A percentile compares a stretch with the other conserved stretches of the same genome.
phyloP scores from a whole-genome alignment of 2,329 filamentous ascomycete genomes.

The Claviceps sp. region DNA sequence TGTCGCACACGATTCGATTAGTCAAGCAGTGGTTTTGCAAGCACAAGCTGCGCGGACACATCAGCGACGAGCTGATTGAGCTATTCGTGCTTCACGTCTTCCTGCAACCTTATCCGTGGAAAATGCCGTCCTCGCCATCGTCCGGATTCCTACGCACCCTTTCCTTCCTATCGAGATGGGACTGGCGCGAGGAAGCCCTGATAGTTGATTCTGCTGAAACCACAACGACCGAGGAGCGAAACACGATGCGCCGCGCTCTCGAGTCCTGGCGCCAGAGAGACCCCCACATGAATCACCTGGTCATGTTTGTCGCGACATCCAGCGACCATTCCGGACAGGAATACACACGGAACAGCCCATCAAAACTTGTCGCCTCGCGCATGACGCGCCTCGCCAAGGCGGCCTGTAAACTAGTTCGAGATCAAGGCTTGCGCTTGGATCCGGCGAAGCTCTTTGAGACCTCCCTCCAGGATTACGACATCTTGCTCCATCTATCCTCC shows the following conservation, averaged over 20 bases:
- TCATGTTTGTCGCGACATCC: slow-evolving; percentile 70
- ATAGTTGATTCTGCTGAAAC: slow-evolving; percentile 57
- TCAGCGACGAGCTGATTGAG: slow-evolving; percentile 73
- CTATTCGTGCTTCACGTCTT: slow-evolving; percentile 69
- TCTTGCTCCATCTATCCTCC: slow-evolving; percentile 59
- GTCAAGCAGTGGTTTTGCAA: slow-evolving; percentile 80
- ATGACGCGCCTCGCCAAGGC: slow-evolving; percentile 73
- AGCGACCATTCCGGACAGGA: slow-evolving; percentile 64
- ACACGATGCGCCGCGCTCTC: slow-evolving; percentile 55
- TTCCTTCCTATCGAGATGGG: slow-evolving; percentile 71
- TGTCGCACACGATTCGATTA: slow-evolving; percentile 73
- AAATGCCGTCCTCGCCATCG: slow-evolving; percentile 58
- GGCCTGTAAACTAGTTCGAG: slow-evolving; percentile 48
- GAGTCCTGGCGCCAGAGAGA: slow-evolving; percentile 80
- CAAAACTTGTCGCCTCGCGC: slow-evolving; percentile 70
- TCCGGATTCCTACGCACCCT: slow-evolving; percentile 75
- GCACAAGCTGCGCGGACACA: slow-evolving; percentile 66
- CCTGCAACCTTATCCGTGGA: slow-evolving; percentile 69
- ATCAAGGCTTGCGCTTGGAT: slow-evolving; percentile 39
- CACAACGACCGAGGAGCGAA: slow-evolving; percentile 46
- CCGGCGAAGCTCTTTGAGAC: slow-evolving; percentile 51
- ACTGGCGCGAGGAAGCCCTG: slow-evolving; percentile 76
- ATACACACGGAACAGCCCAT: slow-evolving; percentile 60
- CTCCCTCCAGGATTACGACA: slow-evolving; percentile 66
- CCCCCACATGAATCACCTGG: slow-evolving; percentile 71